Conservation (phyloP, 345 rosid species). For the Eutrema japonicum region DNA sequence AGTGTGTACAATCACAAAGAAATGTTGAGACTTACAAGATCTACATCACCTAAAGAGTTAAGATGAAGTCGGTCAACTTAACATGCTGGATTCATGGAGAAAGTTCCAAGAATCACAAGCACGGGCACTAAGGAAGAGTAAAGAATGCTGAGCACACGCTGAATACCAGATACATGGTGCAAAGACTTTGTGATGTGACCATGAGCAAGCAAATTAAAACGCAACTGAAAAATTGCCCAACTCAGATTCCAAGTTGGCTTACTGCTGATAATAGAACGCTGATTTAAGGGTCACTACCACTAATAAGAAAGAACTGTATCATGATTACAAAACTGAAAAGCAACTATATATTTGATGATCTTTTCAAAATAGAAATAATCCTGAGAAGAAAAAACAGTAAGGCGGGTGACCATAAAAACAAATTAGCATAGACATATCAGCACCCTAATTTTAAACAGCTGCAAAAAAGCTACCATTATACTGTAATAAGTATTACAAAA, state of each 20-base stretch:
- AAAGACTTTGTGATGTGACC: constrained; percentile 19
- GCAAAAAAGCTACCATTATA: constrained; percentile 16
- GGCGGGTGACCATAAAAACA: constrained; percentile 19
- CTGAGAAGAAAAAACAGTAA: constrained; percentile 19
- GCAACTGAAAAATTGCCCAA: background rate
- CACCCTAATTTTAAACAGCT: constrained; percentile 17
- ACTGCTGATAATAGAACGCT: constrained; percentile 8
- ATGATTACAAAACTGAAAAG: background rate
- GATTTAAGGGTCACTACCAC: constrained; percentile 15
- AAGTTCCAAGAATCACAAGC: constrained; percentile 19
- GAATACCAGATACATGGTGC: constrained; percentile 6
- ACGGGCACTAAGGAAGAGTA: background rate
- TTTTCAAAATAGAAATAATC: background rate
- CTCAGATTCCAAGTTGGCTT: constrained; percentile 27
- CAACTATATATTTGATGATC: constrained; percentile 9
- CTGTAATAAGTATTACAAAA: background rate
- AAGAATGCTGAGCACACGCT: background rate
- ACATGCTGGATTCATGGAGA: constrained; percentile 27
- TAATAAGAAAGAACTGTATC: constrained; percentile 3
- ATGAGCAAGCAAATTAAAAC: background rate
- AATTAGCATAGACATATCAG: constrained; percentile 24
- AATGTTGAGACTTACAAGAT: constrained; percentile 11
- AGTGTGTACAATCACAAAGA: constrained; percentile 22
- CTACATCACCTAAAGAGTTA: constrained; percentile 28
- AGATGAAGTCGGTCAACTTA: constrained; percentile 3